phyloP scores from a whole-genome alignment of 1,284 basidiomycete species.

The Heterobasidion annosum region DNA sequence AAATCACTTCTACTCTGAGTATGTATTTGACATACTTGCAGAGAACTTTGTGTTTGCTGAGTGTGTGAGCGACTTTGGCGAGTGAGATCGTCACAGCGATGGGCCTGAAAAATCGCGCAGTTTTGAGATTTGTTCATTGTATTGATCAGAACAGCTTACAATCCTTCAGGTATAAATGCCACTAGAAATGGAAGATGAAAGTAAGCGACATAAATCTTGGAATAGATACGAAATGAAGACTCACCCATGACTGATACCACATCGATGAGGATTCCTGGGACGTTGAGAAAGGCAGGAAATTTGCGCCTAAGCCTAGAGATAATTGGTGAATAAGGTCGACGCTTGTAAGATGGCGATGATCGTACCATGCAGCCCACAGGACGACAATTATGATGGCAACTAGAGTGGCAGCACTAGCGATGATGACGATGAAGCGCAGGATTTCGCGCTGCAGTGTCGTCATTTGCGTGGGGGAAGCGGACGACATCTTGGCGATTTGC shows the following conservation, averaged over 20 bases:
- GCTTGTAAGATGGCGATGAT: not conserved
- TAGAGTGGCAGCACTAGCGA: constrained; percentile 25
- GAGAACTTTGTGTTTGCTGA: constrained; percentile 48
- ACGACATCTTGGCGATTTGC: constrained; percentile 46
- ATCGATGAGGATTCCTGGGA: constrained; percentile 45
- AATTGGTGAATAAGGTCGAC: not conserved
- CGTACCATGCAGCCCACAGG: constrained; percentile 43
- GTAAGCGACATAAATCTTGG: not conserved
- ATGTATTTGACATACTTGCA: constrained; percentile 30
- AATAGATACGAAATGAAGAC: not conserved
- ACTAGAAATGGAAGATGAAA: constrained; percentile 21
- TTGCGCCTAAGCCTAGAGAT: constrained; percentile 20
- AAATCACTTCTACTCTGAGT: not conserved
- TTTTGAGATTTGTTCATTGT: not conserved
- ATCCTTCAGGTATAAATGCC: constrained; percentile 47
- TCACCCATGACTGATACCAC: constrained; percentile 43
- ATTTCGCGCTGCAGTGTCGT: constrained; percentile 37
- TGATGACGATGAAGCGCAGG: constrained; percentile 32
- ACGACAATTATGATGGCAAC: constrained; percentile 48
- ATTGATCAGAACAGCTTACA: constrained; percentile 14
- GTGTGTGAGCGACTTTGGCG: constrained; percentile 37
- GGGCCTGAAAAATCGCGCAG: constrained; percentile 20
- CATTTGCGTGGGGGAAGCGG: constrained; percentile 27
- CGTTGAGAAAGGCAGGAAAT: constrained; percentile 48
- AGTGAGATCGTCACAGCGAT: constrained; percentile 34